Evolutionary conservation across 2,329 filamentous ascomycete species (phyloP).

Genomic region (Trichoderma atroviride): DNA sequence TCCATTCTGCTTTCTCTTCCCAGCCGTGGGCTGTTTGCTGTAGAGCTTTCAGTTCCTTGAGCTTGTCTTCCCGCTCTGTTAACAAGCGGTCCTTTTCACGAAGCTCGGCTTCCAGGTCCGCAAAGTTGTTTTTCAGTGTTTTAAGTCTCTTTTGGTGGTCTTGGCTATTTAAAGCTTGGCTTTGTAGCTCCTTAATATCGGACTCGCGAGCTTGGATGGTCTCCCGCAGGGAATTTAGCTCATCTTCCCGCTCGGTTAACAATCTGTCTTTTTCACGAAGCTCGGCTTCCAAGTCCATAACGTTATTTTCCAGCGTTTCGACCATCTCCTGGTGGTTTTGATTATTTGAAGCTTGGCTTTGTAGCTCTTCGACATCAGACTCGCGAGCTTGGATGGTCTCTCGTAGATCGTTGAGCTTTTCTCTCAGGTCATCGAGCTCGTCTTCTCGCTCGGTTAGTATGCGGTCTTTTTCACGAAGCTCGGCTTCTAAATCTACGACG

Average conservation of each 20-base stretch:
- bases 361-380: slow-evolving; percentile 62
- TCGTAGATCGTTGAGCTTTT: slow-evolving; percentile 57
- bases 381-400: slow-evolving; percentile 61
- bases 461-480: slow-evolving; percentile 75
- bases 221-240: slow-evolving; percentile 60
- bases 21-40: slow-evolving; percentile 57
- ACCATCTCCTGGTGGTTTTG: slow-evolving; percentile 61
- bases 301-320: slow-evolving; percentile 70
- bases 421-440: slow-evolving; percentile 68
- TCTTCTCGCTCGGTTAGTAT: slow-evolving; percentile 74
- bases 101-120: slow-evolving; percentile 74
- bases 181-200: slow-evolving; percentile 63
- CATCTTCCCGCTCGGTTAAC: slow-evolving; percentile 74
- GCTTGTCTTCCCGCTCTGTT: slow-evolving; percentile 73
- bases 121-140: slow-evolving; percentile 71
- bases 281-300: slow-evolving; percentile 75
- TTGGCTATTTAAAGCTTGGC: slow-evolving; percentile 60
- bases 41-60: slow-evolving; percentile 66
- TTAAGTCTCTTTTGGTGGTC: slow-evolving; percentile 62
- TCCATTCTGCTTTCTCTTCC: slow-evolving; percentile 57
- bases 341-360: slow-evolving; percentile 59
- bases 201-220: slow-evolving; percentile 60
- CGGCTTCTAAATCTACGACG: slow-evolving; percentile 74
- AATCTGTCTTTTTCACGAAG: slow-evolving; percentile 74
- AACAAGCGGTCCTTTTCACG: slow-evolving; percentile 75